Percentiles rank a stretch among this genome's conserved stretches.
Conservation (phyloP, 176 grass and related monocot genomes). For the Oryza glumipatula region DNA sequence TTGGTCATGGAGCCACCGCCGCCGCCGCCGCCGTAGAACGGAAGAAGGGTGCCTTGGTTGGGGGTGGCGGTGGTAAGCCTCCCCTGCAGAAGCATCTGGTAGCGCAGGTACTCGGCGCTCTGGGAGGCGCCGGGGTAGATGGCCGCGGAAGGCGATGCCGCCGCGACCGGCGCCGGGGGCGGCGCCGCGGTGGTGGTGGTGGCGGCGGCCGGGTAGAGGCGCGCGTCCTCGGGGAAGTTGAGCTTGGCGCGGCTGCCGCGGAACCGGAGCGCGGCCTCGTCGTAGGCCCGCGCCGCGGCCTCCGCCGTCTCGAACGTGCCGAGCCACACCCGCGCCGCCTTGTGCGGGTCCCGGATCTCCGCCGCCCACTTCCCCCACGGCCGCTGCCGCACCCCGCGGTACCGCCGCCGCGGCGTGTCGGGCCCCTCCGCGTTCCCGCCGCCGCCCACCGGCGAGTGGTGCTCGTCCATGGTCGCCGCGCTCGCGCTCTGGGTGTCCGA, state of each 20-base stretch:
- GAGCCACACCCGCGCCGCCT: slow-evolving; percentile 98
- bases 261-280: slow-evolving; percentile 90
- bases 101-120: slow-evolving; percentile 40
- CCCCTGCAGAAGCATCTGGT: slow-evolving; percentile 56
- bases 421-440: slow-evolving; percentile 6
- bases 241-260: slow-evolving; percentile 93
- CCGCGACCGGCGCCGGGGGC: background rate
- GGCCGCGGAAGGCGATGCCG: slow-evolving; percentile 5
- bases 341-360: slow-evolving; percentile 96
- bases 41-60: slow-evolving; percentile 45
- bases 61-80: background rate
- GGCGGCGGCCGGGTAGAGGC: slow-evolving; percentile 43
- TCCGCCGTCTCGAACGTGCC: slow-evolving; percentile 98
- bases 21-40: slow-evolving; percentile 34
- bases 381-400: slow-evolving; percentile 94
- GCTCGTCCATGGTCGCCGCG: slow-evolving; percentile 58
- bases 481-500: slow-evolving; percentile 36
- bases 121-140: slow-evolving; percentile 11
- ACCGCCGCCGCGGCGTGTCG: slow-evolving; percentile 47
- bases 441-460: slow-evolving; percentile 42
- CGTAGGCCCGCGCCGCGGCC: slow-evolving; percentile 92
- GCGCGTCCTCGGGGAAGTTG: slow-evolving; percentile 96
- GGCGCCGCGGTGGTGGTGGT: background rate
- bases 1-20: background rate
- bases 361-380: slow-evolving; percentile 99